Percentiles rank a stretch among this genome's conserved stretches.
Evolutionary conservation across 139 green algal species (phyloP).

Genomic region (Monoraphidium neglectum): DNA sequence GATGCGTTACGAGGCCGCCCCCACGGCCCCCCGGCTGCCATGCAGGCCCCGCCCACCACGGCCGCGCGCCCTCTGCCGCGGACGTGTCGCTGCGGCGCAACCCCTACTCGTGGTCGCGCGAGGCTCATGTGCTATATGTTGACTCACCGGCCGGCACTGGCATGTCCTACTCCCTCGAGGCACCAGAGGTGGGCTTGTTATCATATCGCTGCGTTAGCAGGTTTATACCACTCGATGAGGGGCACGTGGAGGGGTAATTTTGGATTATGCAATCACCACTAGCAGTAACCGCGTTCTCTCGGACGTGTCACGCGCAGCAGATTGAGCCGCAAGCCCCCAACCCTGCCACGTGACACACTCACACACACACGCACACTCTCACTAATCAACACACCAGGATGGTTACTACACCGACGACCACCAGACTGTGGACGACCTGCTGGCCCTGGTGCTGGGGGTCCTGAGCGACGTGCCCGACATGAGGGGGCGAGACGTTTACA

Average conservation of each 20-base stretch:
- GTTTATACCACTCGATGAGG: too few relatives aligned
- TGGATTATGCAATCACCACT: too few relatives aligned
- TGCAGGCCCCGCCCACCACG: neutral
- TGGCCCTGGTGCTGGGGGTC: neutral
- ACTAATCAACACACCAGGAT: too few relatives aligned
- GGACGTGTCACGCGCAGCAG: too few relatives aligned
- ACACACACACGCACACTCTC: too few relatives aligned
- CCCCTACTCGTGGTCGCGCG: conserved; percentile 57
- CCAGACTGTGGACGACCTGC: neutral
- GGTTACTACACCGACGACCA: too few relatives aligned
- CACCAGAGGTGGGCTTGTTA: neutral
- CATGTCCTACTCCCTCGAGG: conserved; percentile 39
- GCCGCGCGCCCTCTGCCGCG: neutral
- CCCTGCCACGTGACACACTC: too few relatives aligned
- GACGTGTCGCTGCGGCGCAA: conserved; percentile 41
- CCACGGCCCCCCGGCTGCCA: neutral
- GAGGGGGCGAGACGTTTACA: neutral
- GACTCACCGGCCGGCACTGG: conserved; percentile 54
- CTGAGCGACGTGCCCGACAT: neutral
- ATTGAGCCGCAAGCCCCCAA: too few relatives aligned
- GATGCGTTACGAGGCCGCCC: neutral
- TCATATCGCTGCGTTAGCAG: too few relatives aligned
- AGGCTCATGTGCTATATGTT: conserved; percentile 50
- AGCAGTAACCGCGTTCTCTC: too few relatives aligned
- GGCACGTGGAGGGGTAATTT: too few relatives aligned